A percentile compares a stretch with the other conserved stretches of the same genome.
Evolutionary conservation across 2,329 filamentous ascomycete species (phyloP).

Genomic region (Fusarium hostae): DNA sequence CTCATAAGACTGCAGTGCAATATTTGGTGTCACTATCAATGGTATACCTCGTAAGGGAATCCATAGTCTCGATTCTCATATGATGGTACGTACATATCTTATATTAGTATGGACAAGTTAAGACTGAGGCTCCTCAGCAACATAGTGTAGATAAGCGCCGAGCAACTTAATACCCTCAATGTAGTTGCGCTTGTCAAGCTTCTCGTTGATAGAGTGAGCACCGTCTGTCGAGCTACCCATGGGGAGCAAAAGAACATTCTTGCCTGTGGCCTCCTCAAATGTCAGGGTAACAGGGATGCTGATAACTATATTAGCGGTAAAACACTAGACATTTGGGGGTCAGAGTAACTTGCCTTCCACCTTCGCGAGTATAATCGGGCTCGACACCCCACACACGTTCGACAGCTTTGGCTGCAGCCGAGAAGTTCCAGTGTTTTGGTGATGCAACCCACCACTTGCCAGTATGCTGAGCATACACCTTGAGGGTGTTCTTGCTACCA

Average conservation of each 20-base stretch:
- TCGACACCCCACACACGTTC: constrained; percentile 93
- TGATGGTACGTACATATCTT: constrained; percentile 26
- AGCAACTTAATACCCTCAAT: constrained; percentile 97
- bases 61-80: neutral
- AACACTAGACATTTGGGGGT: neutral
- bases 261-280: constrained; percentile 96
- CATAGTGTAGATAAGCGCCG: constrained; percentile 95
- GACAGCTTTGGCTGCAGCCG: constrained; percentile 92
- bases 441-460: constrained; percentile 99
- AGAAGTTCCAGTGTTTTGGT: constrained; percentile 99
- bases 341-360: constrained; percentile 75
- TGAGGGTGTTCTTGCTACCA: constrained; percentile 90
- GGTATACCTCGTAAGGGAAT: neutral
- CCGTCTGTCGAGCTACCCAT: constrained; percentile 98
- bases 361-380: constrained; percentile 95
- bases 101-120: constrained; percentile 37
- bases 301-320: constrained; percentile 26
- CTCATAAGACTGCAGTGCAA: neutral
- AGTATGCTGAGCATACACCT: constrained; percentile 83
- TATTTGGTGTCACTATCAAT: neutral
- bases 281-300: constrained; percentile 97
- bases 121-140: constrained; percentile 82
- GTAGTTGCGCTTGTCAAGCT: constrained; percentile 96
- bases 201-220: constrained; percentile 98
- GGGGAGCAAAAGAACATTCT: constrained; percentile 94